Percentiles rank a stretch among this genome's conserved stretches.
Conservation (phyloP, 345 rosid genomes). For the Brassica juncea region DNA sequence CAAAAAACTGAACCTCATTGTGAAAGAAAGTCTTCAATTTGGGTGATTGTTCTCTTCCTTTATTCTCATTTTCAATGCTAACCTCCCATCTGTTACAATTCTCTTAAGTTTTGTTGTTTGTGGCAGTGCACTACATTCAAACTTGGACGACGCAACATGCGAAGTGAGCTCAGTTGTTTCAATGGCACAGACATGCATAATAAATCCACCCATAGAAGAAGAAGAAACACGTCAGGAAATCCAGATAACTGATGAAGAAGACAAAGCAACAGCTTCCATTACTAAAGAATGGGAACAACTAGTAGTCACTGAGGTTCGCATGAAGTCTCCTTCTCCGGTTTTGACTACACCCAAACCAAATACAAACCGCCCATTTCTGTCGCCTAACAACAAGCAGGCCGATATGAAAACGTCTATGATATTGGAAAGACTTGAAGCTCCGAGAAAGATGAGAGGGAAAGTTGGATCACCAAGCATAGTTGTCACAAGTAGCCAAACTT, state of each 20-base stretch:
- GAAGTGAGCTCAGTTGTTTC: conserved; percentile 40
- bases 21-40: conserved; percentile 74
- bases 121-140: conserved; percentile 50
- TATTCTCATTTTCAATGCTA: conserved; percentile 9
- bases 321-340: conserved; percentile 49
- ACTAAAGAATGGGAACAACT: conserved; percentile 92
- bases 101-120: not conserved
- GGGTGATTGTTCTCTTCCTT: conserved; percentile 50
- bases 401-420: conserved; percentile 73
- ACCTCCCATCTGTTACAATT: conserved; percentile 3
- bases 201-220: conserved; percentile 36
- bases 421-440: conserved; percentile 82
- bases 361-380: conserved; percentile 29
- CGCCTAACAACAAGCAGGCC: conserved; percentile 49
- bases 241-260: conserved; percentile 42
- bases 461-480: conserved; percentile 46
- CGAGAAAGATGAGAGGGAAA: conserved; percentile 60
- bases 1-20: conserved; percentile 64
- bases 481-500: conserved; percentile 25
- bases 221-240: conserved; percentile 26
- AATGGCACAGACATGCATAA: conserved; percentile 23
- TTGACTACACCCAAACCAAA: conserved; percentile 45
- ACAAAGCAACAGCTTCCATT: conserved; percentile 45
- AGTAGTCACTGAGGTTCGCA: conserved; percentile 54
- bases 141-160: conserved; percentile 36